Evolutionary conservation across 2,329 filamentous ascomycete genomes (phyloP).

Genomic region (Curvularia sp.): DNA sequence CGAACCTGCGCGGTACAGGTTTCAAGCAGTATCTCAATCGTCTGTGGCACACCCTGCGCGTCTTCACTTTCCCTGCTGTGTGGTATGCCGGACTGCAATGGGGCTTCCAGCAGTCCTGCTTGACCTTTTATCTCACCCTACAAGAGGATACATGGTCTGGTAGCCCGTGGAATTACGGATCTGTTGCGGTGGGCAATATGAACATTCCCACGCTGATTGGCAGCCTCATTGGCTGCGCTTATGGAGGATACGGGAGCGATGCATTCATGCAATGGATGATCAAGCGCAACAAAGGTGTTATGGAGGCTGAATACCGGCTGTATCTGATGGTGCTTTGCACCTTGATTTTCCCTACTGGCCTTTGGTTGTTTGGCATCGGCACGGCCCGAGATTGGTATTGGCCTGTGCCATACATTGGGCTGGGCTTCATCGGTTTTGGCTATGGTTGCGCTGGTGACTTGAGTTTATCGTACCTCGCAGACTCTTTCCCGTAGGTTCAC

Average conservation of each 20-base stretch:
- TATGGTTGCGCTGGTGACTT: conserved; percentile 4
- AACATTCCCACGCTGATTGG: conserved; percentile 6
- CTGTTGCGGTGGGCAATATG: conserved; percentile 2
- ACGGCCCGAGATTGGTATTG: conserved; percentile 4
- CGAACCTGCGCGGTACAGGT: conserved; percentile 4
- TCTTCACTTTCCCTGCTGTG: conserved; percentile 6
- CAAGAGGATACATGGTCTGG: conserved; percentile 2
- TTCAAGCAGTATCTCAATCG: conserved; percentile 3
- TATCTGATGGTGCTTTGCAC: conserved; percentile 6
- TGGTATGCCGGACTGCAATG: conserved; percentile 6
- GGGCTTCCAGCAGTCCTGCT: conserved; percentile 5
- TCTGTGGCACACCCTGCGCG: conserved; percentile 1
- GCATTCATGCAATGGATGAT: conserved; percentile 5
- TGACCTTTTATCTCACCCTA: conserved; percentile 4
- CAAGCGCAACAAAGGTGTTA: conserved; percentile 5
- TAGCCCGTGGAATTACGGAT: not conserved
- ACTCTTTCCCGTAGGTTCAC: conserved; percentile 3
- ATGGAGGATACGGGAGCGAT: conserved; percentile 4
- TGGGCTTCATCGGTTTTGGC: conserved; percentile 6
- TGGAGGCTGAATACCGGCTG: conserved; percentile 6
- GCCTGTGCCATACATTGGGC: conserved; percentile 2
- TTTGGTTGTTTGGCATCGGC: conserved; percentile 5
- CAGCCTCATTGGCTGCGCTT: conserved; percentile 3
- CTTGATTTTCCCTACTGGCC: conserved; percentile 1
- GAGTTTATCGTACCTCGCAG: conserved; percentile 2